phyloP scores from a whole-genome alignment of 1,284 basidiomycete genomes.

The Papiliotrema nemorosa region DNA sequence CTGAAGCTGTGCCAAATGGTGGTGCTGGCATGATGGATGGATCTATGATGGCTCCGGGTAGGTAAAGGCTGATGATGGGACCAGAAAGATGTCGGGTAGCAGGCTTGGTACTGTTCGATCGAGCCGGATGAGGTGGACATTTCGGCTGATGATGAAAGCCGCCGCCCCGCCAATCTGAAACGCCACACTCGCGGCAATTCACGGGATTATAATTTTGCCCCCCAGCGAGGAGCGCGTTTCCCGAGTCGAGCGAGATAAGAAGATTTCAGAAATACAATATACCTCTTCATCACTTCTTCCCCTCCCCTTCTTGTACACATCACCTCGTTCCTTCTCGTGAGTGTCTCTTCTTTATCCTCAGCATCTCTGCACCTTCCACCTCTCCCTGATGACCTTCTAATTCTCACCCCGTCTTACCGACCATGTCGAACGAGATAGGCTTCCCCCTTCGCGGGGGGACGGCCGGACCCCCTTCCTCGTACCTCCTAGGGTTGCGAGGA shows the following conservation, averaged over 20 bases:
- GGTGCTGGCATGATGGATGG: constrained; percentile 22
- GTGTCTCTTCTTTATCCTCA: constrained; percentile 5
- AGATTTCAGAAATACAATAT: neutral
- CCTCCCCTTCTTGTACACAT: neutral
- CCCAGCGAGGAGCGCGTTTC: neutral
- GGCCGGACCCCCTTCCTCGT: constrained; percentile 36
- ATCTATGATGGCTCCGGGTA: neutral
- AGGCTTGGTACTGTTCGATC: no score
- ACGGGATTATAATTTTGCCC: neutral
- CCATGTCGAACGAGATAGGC: constrained; percentile 52
- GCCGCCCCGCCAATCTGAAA: neutral
- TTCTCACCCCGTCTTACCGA: constrained; percentile 53
- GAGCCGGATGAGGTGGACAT: neutral
- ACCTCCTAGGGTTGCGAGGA: no score
- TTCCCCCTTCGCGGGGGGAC: constrained; percentile 48
- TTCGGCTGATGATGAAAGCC: neutral
- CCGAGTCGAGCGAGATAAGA: neutral
- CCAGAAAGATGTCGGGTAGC: no score
- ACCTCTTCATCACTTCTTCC: neutral
- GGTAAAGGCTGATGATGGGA: no score
- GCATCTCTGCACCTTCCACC: constrained; percentile 2
- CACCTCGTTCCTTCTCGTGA: no score
- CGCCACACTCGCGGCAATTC: neutral
- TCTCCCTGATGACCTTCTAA: constrained; percentile 48
- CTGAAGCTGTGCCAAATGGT: constrained; percentile 45